phyloP scores from a whole-genome alignment of 2,329 filamentous ascomycete genomes.

The Fonsecaea nubica region DNA sequence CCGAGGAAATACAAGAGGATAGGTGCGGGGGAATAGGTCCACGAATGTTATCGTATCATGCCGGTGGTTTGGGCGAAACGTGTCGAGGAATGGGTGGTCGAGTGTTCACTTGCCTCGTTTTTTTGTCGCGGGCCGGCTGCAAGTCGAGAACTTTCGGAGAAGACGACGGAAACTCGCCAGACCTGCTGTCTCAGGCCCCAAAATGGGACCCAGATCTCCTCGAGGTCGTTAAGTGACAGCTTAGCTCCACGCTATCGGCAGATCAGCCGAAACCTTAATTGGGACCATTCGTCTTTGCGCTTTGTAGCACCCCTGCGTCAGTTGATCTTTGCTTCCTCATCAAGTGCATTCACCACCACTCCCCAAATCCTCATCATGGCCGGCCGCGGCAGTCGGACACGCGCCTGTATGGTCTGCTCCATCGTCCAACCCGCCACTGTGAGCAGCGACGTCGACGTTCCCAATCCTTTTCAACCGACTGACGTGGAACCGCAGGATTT shows the following conservation, averaged over 20 bases:
- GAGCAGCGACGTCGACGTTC: slow-evolving; percentile 44
- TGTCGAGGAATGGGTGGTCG: slow-evolving; percentile 14
- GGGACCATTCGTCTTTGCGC: not conserved
- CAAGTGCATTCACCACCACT: slow-evolving; percentile 9
- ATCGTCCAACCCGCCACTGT: slow-evolving; percentile 84
- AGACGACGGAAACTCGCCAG: slow-evolving; percentile 3
- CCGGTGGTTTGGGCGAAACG: slow-evolving; percentile 1
- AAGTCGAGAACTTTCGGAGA: slow-evolving; percentile 23
- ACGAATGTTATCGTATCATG: slow-evolving; percentile 29
- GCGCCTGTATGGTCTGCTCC: slow-evolving; percentile 98
- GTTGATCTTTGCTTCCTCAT: not conserved
- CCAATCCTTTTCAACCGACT: not conserved
- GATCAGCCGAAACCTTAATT: slow-evolving; percentile 30
- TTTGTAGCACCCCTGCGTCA: not conserved
- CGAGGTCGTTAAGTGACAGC: not conserved
- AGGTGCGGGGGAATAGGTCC: not conserved
- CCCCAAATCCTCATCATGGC: slow-evolving; percentile 44
- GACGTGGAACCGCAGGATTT: slow-evolving; percentile 69
- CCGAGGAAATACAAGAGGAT: slow-evolving; percentile 1
- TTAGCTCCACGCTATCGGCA: slow-evolving; percentile 12
- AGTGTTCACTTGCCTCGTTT: slow-evolving; percentile 23
- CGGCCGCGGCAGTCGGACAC: slow-evolving; percentile 75
- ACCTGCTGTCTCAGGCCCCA: not conserved
- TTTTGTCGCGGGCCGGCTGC: slow-evolving; percentile 7
- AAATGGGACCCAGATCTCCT: not conserved